Conservation (phyloP, 331 rosid species). For the Acacia concinna region DNA sequence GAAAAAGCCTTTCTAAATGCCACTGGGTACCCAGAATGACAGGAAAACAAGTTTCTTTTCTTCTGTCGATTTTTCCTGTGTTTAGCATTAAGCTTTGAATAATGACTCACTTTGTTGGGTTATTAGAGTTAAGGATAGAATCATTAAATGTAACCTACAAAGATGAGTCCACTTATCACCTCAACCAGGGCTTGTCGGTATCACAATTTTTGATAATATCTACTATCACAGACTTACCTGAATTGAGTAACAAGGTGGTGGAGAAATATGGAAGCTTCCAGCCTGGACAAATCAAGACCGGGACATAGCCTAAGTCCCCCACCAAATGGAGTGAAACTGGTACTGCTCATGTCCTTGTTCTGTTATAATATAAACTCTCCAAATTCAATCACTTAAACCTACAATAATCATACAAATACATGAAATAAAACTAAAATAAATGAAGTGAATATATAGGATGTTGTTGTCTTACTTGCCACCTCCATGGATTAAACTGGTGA, state of each 20-base stretch:
- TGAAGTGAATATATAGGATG: not conserved
- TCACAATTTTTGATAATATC: too few species aligned
- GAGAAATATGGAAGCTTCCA: slow-evolving; percentile 88
- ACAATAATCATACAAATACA: not conserved
- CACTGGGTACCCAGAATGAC: slow-evolving; percentile 6
- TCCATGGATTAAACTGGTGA: slow-evolving; percentile 91
- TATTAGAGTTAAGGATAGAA: slow-evolving; percentile 2
- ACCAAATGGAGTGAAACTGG: slow-evolving; percentile 90
- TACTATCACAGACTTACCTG: slow-evolving; percentile 45
- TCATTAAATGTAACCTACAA: too few species aligned
- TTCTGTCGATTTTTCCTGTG: not conserved
- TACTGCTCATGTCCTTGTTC: slow-evolving; percentile 74
- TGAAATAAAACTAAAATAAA: slow-evolving; percentile 1
- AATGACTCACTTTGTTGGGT: slow-evolving; percentile 21
- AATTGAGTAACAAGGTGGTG: slow-evolving; percentile 88
- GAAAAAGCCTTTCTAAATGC: slow-evolving; percentile 4
- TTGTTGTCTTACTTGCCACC: slow-evolving; percentile 83
- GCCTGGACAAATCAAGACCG: slow-evolving; percentile 94
- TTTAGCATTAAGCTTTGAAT: slow-evolving; percentile 9
- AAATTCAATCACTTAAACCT: slow-evolving; percentile 28
- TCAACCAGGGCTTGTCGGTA: too few species aligned
- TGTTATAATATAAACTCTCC: slow-evolving; percentile 30
- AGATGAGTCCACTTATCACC: too few species aligned
- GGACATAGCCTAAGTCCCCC: slow-evolving; percentile 98
- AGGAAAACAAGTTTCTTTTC: not conserved